Evolutionary conservation across 345 rosid genomes (phyloP).

Genomic region (Dovyalis caffra): DNA sequence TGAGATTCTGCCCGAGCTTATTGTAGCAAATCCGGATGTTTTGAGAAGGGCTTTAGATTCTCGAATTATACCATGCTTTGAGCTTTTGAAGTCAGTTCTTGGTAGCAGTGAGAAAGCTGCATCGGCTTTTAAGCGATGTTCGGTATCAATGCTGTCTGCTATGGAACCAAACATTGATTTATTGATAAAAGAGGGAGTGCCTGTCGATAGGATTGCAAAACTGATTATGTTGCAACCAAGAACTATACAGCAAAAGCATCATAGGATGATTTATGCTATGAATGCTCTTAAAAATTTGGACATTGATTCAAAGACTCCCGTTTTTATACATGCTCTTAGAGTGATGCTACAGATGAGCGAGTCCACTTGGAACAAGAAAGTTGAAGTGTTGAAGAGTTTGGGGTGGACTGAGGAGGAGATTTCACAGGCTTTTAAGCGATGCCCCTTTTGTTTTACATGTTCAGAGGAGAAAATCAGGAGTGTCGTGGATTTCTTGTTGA

Average conservation of each 20-base stretch:
- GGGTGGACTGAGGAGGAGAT: constrained; percentile 35
- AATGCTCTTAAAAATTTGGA: constrained; percentile 18
- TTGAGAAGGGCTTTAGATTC: constrained; percentile 16
- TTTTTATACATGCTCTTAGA: constrained; percentile 22
- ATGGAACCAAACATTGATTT: constrained; percentile 21
- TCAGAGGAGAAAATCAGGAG: constrained; percentile 23
- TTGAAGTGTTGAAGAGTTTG: constrained; percentile 27
- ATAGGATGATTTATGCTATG: constrained; percentile 10
- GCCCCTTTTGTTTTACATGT: constrained; percentile 2
- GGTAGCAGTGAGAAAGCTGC: constrained; percentile 11
- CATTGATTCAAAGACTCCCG: constrained; percentile 10
- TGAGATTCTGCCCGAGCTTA: constrained; percentile 12
- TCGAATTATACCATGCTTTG: constrained; percentile 18
- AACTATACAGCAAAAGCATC: not conserved
- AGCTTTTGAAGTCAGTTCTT: constrained; percentile 13
- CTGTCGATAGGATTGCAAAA: not conserved
- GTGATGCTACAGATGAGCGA: constrained; percentile 12
- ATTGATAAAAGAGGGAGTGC: constrained; percentile 20
- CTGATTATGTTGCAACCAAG: constrained; percentile 15
- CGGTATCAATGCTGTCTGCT: constrained; percentile 3
- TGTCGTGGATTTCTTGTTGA: constrained; percentile 16
- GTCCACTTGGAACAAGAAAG: constrained; percentile 20
- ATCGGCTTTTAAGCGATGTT: constrained; percentile 13
- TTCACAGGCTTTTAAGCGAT: constrained; percentile 8
- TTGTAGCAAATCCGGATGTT: constrained; percentile 18